These are phyloP conservation scores for Aeschynomene evenia DNA, from an alignment of 306 rosid genomes.

Conservation along the genomic window DNA sequence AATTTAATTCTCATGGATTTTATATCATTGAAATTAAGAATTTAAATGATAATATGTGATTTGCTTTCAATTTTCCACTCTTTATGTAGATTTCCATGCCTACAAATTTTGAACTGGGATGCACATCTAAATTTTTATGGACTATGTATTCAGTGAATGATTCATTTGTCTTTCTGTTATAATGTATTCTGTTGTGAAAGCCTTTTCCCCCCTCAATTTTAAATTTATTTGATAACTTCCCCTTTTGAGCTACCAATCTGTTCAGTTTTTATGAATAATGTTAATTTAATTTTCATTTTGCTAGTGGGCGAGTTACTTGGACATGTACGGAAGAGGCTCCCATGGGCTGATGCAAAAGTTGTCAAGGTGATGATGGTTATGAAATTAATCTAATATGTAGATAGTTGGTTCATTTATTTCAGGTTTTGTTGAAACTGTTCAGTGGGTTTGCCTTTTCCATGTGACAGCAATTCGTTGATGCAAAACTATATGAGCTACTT, in stretches of 20 bases:
- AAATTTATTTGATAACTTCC: background rate
- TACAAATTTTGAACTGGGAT: conserved; percentile 2
- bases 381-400: background rate
- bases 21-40: background rate
- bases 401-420: conserved; percentile 15
- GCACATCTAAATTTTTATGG: background rate
- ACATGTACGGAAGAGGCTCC: conserved; percentile 74
- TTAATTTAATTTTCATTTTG: conserved; percentile 20
- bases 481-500: conserved; percentile 70
- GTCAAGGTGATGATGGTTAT: conserved; percentile 61
- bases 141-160: background rate
- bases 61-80: background rate
- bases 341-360: conserved; percentile 96
- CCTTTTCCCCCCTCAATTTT: background rate
- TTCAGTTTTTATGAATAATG: conserved; percentile 6
- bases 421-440: background rate
- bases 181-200: background rate
- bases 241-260: background rate
- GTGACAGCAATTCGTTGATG: conserved; percentile 67
- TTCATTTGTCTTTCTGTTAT: background rate
- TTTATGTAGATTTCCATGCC: background rate
- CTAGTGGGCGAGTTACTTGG: conserved; percentile 91
- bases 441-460: conserved; percentile 8
- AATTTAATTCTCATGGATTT: conserved; percentile 6
- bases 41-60: background rate